Evolutionary conservation across 2,329 filamentous ascomycete genomes (phyloP).

Genomic region (Sporothrix inflata): DNA sequence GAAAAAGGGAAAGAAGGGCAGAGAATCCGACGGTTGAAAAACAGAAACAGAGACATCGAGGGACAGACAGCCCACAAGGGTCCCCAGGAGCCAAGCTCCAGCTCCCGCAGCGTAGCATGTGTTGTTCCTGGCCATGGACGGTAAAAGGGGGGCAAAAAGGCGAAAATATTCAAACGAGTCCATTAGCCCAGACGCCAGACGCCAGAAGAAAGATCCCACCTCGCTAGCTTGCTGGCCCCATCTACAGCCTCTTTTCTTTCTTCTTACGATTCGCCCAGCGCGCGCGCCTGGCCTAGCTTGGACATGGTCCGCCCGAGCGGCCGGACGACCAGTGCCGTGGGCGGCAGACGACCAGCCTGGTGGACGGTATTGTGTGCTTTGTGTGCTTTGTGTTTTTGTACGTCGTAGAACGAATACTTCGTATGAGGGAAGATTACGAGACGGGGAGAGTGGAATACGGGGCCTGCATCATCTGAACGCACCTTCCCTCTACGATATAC

Average conservation of each 20-base stretch:
- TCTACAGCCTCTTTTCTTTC: not conserved
- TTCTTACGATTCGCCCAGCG: not conserved
- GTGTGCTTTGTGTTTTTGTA: too few species aligned
- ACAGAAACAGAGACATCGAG: not conserved
- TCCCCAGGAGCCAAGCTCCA: not conserved
- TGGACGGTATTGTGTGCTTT: not conserved
- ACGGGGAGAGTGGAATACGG: too few species aligned
- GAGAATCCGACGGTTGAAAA: not conserved
- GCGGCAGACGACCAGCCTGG: not conserved
- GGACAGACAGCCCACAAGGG: not conserved
- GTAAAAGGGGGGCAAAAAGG: not conserved
- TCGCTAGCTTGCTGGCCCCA: not conserved
- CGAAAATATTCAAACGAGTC: not conserved
- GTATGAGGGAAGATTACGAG: not conserved
- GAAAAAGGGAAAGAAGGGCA: not conserved
- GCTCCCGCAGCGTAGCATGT: not conserved
- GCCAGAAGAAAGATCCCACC: not conserved
- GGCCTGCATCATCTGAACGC: not conserved
- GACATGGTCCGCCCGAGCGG: conserved; percentile 6
- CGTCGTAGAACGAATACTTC: not conserved
- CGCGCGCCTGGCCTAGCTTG: not conserved
- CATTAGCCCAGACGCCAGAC: not conserved
- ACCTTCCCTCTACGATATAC: not conserved
- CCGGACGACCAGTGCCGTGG: not conserved
- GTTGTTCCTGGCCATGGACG: not conserved